Evolutionary conservation across 371 early-diverging fungal genomes (phyloP).

Genomic region (Rhizopus delemar): DNA sequence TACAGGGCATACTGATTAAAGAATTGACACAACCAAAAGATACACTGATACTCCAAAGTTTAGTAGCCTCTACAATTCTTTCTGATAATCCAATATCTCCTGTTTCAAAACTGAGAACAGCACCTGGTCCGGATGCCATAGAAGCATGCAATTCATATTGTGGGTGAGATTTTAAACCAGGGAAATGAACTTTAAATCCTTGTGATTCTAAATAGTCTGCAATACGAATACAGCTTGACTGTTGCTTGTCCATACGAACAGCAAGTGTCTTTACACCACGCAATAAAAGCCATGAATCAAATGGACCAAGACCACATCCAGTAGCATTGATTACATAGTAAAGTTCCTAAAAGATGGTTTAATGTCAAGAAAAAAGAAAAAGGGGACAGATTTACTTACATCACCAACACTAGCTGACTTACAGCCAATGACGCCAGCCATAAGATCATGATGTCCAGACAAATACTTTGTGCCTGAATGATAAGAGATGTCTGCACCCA

Average conservation of each 20-base stretch:
- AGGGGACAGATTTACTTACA: conserved; percentile 33
- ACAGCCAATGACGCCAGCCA: conserved; percentile 87
- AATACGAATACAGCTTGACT: conserved; percentile 72
- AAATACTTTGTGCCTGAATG: conserved; percentile 91
- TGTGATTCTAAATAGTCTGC: conserved; percentile 78
- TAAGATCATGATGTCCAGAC: conserved; percentile 91
- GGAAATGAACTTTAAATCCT: conserved; percentile 85
- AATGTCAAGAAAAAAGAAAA: no score
- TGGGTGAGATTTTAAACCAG: conserved; percentile 86
- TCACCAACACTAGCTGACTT: conserved; percentile 70
- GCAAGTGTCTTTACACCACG: conserved; percentile 89
- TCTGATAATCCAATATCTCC: conserved; percentile 82
- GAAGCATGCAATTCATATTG: conserved; percentile 81
- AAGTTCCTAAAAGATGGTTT: conserved; percentile 43
- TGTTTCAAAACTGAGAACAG: conserved; percentile 92
- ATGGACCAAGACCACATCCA: conserved; percentile 86
- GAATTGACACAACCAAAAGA: conserved; percentile 97
- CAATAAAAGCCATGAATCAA: conserved; percentile 84
- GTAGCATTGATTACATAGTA: conserved; percentile 89
- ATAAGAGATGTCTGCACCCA: conserved; percentile 87
- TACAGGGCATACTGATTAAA: conserved; percentile 95
- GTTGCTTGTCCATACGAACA: conserved; percentile 87
- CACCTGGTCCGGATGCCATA: conserved; percentile 88
- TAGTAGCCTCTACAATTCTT: conserved; percentile 81
- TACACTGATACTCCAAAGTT: conserved; percentile 90